A percentile compares a stretch with the other conserved stretches of the same genome.
These are phyloP conservation scores for Taiozyma sp. DNA, from an alignment of 1,139 yeast species.

Conservation along the genomic window DNA sequence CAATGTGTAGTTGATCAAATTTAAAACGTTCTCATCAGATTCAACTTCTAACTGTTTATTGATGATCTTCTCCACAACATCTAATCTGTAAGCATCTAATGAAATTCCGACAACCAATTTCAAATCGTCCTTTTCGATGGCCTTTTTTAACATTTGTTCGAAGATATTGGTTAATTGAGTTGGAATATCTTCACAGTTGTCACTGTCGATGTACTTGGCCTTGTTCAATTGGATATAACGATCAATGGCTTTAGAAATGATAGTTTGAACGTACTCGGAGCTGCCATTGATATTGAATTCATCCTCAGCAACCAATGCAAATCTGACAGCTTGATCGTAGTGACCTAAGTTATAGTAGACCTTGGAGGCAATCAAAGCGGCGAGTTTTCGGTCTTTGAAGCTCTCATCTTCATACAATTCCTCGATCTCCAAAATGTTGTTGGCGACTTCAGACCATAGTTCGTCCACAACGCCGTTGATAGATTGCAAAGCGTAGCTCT, in stretches of 20 bases:
- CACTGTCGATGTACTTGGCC: constrained; percentile 36
- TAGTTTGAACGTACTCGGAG: constrained; percentile 89
- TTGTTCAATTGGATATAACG: constrained; percentile 69
- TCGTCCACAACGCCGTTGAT: constrained; percentile 83
- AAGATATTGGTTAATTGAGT: constrained; percentile 63
- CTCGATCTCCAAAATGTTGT: constrained; percentile 79
- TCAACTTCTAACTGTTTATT: constrained; percentile 37
- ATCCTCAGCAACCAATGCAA: constrained; percentile 80
- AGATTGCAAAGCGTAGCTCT: constrained; percentile 79
- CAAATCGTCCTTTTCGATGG: constrained; percentile 65
- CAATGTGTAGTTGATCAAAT: constrained; percentile 69
- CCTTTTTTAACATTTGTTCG: constrained; percentile 82
- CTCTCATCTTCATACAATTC: constrained; percentile 82
- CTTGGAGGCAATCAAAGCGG: constrained; percentile 90
- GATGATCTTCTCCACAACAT: constrained; percentile 66
- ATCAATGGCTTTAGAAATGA: constrained; percentile 88
- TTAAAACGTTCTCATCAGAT: constrained; percentile 47
- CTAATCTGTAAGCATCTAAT: constrained; percentile 82
- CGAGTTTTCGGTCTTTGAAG: constrained; percentile 74
- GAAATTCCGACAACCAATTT: constrained; percentile 89
- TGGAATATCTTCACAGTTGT: constrained; percentile 43
- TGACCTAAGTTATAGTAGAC: constrained; percentile 96
- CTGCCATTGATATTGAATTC: constrained; percentile 69
- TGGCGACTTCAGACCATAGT: constrained; percentile 97
- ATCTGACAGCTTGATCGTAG: constrained; percentile 84